These are phyloP conservation scores for Cucurbita moschata DNA, from an alignment of 306 rosid species.

Conservation along the genomic window DNA sequence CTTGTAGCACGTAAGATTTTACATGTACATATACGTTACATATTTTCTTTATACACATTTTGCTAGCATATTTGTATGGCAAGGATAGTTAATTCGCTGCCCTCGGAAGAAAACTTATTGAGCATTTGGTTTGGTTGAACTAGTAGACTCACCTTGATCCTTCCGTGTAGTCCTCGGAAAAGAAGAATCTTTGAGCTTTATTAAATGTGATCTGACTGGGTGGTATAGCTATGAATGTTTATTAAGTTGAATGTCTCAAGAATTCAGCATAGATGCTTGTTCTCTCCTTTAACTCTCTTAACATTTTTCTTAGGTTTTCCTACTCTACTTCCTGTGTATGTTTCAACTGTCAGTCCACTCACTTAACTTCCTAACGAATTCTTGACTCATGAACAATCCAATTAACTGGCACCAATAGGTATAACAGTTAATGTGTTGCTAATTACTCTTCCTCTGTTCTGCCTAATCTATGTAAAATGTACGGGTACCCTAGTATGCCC, in stretches of 20 bases:
- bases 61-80: background rate
- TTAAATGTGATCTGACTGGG: background rate
- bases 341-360: background rate
- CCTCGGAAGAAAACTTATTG: background rate
- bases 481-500: no score
- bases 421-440: background rate
- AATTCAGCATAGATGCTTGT: background rate
- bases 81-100: background rate
- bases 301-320: background rate
- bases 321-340: background rate
- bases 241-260: background rate
- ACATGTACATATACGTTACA: background rate
- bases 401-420: background rate
- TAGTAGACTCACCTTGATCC: background rate
- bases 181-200: background rate
- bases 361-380: background rate
- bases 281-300: background rate
- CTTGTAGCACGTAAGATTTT: constrained; percentile 78
- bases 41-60: background rate
- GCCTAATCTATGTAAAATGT: no score
- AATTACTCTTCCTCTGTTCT: no score
- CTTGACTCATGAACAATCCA: background rate
- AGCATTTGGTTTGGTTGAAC: background rate
- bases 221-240: background rate
- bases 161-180: background rate